Evolutionary conservation across 176 grass and related monocot genomes (phyloP), one percentile per base, ranked within the genome.

Genomic region (Echinochloa phyllopogon): DNA sequence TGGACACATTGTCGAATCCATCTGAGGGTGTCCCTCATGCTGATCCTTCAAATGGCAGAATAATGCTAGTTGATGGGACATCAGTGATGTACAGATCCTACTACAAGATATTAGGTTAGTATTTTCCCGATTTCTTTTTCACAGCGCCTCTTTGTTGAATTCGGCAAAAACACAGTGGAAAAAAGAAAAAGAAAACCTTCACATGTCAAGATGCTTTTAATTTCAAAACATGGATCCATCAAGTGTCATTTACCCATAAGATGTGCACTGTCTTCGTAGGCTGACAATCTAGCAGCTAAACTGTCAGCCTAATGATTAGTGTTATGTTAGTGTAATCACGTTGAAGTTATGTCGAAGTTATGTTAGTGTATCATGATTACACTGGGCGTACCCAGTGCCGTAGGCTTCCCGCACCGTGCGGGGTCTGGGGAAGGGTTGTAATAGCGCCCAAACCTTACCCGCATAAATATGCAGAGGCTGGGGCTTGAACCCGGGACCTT

Each of bases 11-110:
- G 62, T 73, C 79, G 0, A 86, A 78, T 42, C 79, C 29, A 18
- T 58, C 44, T 0, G 70, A 80, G 78, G 89, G 55, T 41, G 62
- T 23, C 39, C 13, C 71, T 78, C 18, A 3, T 60, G 79, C 33
- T 51, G 80, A 92, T 57, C 87, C 84, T 82, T 84, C 82, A 50
- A 96, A 92, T 81, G 83, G 89, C 59, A 90, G 91, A 80, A 89
- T 94, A 83, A 96, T 99, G 96, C 86, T 99, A 85, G 44, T 96
- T 87, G 96, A 99, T 59, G 93, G 93, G 53, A 99, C 93, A 14
- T 89, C 91, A 38, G 86, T 99, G 81, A 96, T 99, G 91, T 96
- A 99, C 77, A 95, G 96, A 85, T 94, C 96, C 72, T 99, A 99
- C 85, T 99, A 94, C 89, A 94, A 94, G 84, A 91, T 99, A 90